These are phyloP conservation scores for Clausena lansium DNA, from an alignment of 345 rosid genomes.

Conservation along the genomic window DNA sequence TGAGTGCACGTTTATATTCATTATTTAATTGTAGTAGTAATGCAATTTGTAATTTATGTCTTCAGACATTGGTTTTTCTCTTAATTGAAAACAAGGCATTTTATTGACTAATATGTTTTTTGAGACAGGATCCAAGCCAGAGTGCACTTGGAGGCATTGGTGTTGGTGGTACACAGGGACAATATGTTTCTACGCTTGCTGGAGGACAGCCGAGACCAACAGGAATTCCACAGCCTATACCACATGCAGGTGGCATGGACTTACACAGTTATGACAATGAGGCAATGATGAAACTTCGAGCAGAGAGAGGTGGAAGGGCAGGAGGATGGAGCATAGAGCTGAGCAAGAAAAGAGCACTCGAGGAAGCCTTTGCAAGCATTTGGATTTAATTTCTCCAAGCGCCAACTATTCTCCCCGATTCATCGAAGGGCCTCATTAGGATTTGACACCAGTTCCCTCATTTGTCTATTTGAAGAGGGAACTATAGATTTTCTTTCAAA, in stretches of 20 bases:
- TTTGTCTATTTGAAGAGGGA: background rate
- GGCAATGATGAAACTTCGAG: constrained; percentile 64
- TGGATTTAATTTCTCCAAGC: constrained; percentile 52
- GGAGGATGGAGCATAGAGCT: constrained; percentile 89
- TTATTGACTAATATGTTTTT: background rate
- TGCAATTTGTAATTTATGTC: background rate
- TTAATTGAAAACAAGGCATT: background rate
- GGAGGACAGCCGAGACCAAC: constrained; percentile 81
- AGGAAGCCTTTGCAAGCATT: constrained; percentile 89
- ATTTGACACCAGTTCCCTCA: background rate
- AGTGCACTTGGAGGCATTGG: constrained; percentile 42
- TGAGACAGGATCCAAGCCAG: constrained; percentile 29
- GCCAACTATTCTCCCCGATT: background rate
- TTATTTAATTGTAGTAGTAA: background rate
- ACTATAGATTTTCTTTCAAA: background rate
- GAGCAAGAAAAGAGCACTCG: constrained; percentile 80
- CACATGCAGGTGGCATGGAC: constrained; percentile 50
- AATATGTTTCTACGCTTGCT: constrained; percentile 54
- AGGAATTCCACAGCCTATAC: constrained; percentile 78
- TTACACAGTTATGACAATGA: constrained; percentile 71
- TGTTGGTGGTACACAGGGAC: constrained; percentile 43
- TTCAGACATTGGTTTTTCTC: background rate
- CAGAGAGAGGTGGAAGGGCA: constrained; percentile 75
- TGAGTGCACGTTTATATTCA: background rate
- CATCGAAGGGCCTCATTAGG: background rate